These are phyloP conservation scores for Arthrinium phaeospermum DNA, from an alignment of 2,329 filamentous ascomycete species.

Conservation along the genomic window DNA sequence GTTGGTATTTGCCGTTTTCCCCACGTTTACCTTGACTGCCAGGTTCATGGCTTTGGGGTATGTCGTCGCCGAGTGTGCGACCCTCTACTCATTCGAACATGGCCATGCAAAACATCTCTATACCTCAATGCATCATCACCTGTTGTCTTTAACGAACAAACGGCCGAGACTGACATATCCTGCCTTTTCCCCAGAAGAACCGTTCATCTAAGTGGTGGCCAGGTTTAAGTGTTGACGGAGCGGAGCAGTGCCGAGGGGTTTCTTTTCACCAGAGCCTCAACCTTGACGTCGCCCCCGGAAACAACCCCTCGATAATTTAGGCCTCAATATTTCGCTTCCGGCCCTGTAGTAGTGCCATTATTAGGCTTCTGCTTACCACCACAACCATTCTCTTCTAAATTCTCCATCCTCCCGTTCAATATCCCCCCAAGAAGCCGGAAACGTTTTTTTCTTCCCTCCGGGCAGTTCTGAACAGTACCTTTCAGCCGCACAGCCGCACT, in stretches of 20 bases:
- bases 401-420: not conserved
- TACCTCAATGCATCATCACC: not conserved
- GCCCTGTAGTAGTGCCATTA: not conserved
- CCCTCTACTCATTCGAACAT: not conserved
- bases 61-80: not conserved
- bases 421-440: not conserved
- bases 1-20: not conserved
- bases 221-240: not conserved
- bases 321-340: not conserved
- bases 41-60: not conserved
- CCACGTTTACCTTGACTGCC: not conserved
- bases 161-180: not conserved
- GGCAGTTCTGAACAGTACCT: not conserved
- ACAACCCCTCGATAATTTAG: not conserved
- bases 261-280: not conserved
- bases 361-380: not conserved
- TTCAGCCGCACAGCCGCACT: not conserved
- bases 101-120: too few species aligned
- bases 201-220: not conserved
- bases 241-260: not conserved
- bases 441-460: not conserved
- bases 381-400: too few species aligned
- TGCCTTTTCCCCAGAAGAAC: not conserved
- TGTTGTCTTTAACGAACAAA: not conserved
- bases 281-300: not conserved